Evolutionary conservation across 371 early-diverging fungal species (phyloP).

Genomic region (Lichtheimia ornata): DNA sequence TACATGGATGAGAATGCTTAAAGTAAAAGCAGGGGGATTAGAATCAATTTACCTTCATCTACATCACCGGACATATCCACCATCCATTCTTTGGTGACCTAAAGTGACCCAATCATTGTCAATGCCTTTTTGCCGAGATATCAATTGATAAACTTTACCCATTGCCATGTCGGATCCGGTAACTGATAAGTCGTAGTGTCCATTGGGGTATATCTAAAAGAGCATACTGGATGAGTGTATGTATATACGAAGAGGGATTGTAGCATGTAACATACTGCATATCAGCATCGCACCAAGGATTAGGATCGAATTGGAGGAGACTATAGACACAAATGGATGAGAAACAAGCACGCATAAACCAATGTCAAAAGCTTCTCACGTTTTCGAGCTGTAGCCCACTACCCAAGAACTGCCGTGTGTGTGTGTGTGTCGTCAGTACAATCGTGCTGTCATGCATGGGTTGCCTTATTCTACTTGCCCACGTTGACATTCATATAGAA

Average conservation of each 20-base stretch:
- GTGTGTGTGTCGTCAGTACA: not conserved
- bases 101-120: not conserved
- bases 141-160: slow-evolving; percentile 35
- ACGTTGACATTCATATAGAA: slow-evolving; percentile 56
- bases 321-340: slow-evolving; percentile 14
- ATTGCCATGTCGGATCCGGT: slow-evolving; percentile 70
- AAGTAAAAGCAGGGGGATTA: not conserved
- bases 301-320: slow-evolving; percentile 61
- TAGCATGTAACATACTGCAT: slow-evolving; percentile 29
- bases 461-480: slow-evolving; percentile 30
- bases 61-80: slow-evolving; percentile 72
- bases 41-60: slow-evolving; percentile 50
- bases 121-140: too few relatives aligned
- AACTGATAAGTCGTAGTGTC: slow-evolving; percentile 52
- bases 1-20: not conserved
- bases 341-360: not conserved
- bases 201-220: slow-evolving; percentile 51
- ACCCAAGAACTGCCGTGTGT: slow-evolving; percentile 42
- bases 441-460: not conserved
- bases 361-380: slow-evolving; percentile 22
- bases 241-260: too few relatives aligned
- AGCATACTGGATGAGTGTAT: not conserved
- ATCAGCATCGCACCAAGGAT: slow-evolving; percentile 61
- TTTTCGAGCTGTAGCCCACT: slow-evolving; percentile 63
- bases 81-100: slow-evolving; percentile 60